A percentile compares a stretch with the other conserved stretches of the same genome.
These are phyloP conservation scores for Alternaria ethzedia DNA, from an alignment of 2,329 filamentous ascomycete genomes.

Conservation along the genomic window DNA sequence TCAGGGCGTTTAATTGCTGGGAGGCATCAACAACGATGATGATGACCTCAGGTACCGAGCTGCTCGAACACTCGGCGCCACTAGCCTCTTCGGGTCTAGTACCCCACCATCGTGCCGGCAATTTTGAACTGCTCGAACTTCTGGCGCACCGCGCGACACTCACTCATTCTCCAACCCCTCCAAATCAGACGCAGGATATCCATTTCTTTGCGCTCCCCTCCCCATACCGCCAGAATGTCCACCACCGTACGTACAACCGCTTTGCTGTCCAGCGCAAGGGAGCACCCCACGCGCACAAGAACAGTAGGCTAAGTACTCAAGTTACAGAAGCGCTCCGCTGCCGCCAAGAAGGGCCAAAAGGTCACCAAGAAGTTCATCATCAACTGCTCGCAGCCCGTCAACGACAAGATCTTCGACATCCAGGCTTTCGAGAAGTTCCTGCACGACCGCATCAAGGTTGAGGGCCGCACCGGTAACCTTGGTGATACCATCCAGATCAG, in stretches of 20 bases:
- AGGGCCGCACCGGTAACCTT: slow-evolving; percentile 97
- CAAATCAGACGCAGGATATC: slow-evolving; percentile 77
- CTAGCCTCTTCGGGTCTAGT: slow-evolving; percentile 5
- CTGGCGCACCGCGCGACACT: not conserved
- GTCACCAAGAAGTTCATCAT: slow-evolving; percentile 98
- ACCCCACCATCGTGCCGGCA: slow-evolving; percentile 9
- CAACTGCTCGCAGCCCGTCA: slow-evolving; percentile 97
- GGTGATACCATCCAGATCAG: slow-evolving; percentile 90
- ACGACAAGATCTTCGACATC: slow-evolving; percentile 99
- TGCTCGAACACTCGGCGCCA: not conserved
- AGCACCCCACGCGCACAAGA: slow-evolving; percentile 49
- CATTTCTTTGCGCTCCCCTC: slow-evolving; percentile 78
- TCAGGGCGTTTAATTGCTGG: not conserved
- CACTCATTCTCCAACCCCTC: slow-evolving; percentile 13
- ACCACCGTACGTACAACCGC: slow-evolving; percentile 89
- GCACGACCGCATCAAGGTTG: slow-evolving; percentile 99
- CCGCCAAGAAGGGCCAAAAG: slow-evolving; percentile 66
- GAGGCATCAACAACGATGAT: not conserved
- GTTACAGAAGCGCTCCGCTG: slow-evolving; percentile 63
- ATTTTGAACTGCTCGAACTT: slow-evolving; percentile 10
- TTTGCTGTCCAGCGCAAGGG: slow-evolving; percentile 82
- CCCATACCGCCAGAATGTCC: slow-evolving; percentile 72
- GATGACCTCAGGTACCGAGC: not conserved
- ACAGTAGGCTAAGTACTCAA: slow-evolving; percentile 91
- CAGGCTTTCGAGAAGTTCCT: slow-evolving; percentile 99